These are phyloP conservation scores for Boletus barrowsii DNA, from an alignment of 768 basidiomycete genomes.

Conservation along the genomic window DNA sequence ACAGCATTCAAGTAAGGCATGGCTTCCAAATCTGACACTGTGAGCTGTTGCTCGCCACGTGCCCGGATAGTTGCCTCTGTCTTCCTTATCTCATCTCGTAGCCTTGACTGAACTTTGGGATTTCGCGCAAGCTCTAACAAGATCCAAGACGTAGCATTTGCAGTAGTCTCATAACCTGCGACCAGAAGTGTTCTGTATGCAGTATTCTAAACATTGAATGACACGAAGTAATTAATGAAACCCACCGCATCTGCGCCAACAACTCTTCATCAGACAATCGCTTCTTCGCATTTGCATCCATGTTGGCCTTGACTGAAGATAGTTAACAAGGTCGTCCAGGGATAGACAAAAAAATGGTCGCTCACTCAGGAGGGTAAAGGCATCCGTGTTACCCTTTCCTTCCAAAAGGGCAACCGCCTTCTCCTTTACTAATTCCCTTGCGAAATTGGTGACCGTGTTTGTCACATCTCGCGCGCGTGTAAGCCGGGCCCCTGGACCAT, in stretches of 20 bases:
- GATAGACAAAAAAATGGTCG: neutral
- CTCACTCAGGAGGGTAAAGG: conserved; percentile 38
- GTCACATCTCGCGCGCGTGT: neutral
- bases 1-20: conserved; percentile 45
- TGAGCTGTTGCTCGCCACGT: conserved; percentile 1
- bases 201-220: neutral
- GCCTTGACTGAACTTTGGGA: conserved; percentile 52
- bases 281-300: conserved; percentile 17
- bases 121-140: conserved; percentile 58
- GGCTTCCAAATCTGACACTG: conserved; percentile 40
- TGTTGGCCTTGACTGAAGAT: conserved; percentile 21
- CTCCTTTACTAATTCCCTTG: neutral
- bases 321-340: neutral
- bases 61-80: neutral
- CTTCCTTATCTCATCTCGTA: conserved; percentile 39
- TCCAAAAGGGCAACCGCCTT: conserved; percentile 8
- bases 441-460: neutral
- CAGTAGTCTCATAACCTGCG: conserved; percentile 58
- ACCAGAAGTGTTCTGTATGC: conserved; percentile 42
- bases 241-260: conserved; percentile 16
- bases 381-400: conserved; percentile 10
- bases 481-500: neutral
- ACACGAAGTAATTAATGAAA: neutral
- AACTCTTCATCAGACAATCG: conserved; percentile 16
- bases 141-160: conserved; percentile 54